Evolutionary conservation across 2,329 filamentous ascomycete species (phyloP), one percentile per base, ranked within the genome.

Genomic region (Aspergillus phoenicis): DNA sequence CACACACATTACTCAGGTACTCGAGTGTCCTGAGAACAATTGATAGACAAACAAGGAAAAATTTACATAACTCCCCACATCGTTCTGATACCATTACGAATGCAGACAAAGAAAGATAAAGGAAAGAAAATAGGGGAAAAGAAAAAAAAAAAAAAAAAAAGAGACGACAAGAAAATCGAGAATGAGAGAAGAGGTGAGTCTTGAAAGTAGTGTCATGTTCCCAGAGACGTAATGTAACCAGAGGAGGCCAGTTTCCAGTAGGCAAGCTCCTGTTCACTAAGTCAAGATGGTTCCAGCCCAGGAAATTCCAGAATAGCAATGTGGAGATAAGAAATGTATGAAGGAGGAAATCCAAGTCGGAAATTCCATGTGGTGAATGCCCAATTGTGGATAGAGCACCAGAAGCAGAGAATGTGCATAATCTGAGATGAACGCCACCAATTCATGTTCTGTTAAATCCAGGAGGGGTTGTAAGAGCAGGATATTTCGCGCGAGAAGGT

Each of bases 1-100:
- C 30, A 30, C 8, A 30, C 28, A 30, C 30, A 13, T 11, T 17
- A 26, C 24, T 13, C 6, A 39, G 28, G 13, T 45, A 53, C 24
- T 24, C 11, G 8, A 15, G 17, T 56, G 41, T 8, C 10, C 15
- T 5, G 33, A 36, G 33, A 15, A 36, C 33, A 36, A 28, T 33
- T 30, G 47, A 51, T 30, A 30, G 24, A 51, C 47, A 30, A 51
- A 33, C 26, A n/a, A 51, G 11, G 24, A 48, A 38, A n/a, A 10
- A 47, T 8, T 52, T 36, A 41, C 26, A 57, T 8, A 30, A 13
- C 24, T 36, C 45, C 52, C 24, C 53, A 41, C 15, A 45, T 52
- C 36, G 52, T 57, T 49, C 33, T 52, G 58, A 33, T 60, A 61
- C 48, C 53, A 48, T 41, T 57, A 55, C 52, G 53, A 36, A 10